Base-by-base conservation (phyloP, 345 rosid genomes). In the Salix caprea region DNA sequence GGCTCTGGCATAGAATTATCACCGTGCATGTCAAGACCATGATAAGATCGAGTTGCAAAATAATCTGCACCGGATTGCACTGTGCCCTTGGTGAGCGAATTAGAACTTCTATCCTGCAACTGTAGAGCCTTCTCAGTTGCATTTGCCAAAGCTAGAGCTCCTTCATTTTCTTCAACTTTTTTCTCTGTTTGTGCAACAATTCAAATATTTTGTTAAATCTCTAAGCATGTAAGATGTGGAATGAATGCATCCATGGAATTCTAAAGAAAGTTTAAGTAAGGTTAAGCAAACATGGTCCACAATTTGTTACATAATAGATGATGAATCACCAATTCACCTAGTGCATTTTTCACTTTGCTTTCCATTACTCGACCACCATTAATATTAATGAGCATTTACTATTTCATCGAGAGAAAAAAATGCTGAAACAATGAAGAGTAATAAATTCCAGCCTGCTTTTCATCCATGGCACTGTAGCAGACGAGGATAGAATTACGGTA, bases 41-140 rank as follows among this genome's bases (percentile, higher is more conserved):
- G 99, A 81, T 90, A 96, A 52, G 91, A 84, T 75, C 92, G 85
- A 48, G 81, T 72, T n/a, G 90, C 62, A 6, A 89, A 92, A 83
- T 82, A 92, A 75, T 96, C 96, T 0, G 94, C 90, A 76, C 96
- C 97, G n/a, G 99, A 91, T 84, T 84, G 93, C 19, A 87, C 88
- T 0, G 76, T 84, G 80, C 88, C 89, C 85, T 85, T 93, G 83
- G 74, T 39, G 3, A 91, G 79, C 24, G 86, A 71, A 46, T 73
- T 68, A 4, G 84, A 79, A 70, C 77, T 80, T 73, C 66, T 77
- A 46, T 87, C 92, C 19, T 73, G 90, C 85, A 93, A 81, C 71
- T 86, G 90, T 84, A 96, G 78, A 69, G 89, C 91, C 82, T 85
- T 96, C 80, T 91, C 88, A 26, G 91, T 80, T 65, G 86, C 82